Percentiles rank a stretch among this genome's conserved stretches.
Conservation (phyloP, 1,284 basidiomycete genomes). For the Ceratobasidium sp. region DNA sequence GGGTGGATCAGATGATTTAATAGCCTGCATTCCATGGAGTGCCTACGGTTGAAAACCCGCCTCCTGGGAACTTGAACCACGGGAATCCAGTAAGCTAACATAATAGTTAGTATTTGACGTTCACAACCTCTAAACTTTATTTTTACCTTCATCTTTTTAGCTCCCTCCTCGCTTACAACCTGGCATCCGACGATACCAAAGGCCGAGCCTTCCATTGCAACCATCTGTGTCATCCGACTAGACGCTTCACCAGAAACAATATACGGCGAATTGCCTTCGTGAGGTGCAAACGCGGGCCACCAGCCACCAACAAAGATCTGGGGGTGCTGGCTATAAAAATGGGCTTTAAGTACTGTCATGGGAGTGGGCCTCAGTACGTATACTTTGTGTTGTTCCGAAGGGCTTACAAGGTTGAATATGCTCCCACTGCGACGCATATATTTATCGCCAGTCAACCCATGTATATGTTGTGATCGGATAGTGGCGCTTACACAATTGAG, state of each 20-base stretch:
- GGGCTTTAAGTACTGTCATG: slow-evolving; percentile 19
- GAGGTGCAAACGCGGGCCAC: slow-evolving; percentile 24
- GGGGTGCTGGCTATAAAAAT: slow-evolving; percentile 31
- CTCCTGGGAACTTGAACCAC: slow-evolving; percentile 34
- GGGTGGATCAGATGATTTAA: background rate
- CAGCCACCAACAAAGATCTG: slow-evolving; percentile 29
- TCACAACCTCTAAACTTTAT: background rate
- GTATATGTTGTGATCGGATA: background rate
- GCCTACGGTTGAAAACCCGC: slow-evolving; percentile 25
- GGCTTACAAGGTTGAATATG: slow-evolving; percentile 22
- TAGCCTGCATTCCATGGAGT: background rate
- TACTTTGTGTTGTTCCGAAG: background rate
- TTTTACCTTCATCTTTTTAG: slow-evolving; percentile 29
- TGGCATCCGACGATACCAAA: slow-evolving; percentile 28
- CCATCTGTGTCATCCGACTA: slow-evolving; percentile 29
- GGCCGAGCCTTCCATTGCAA: slow-evolving; percentile 32
- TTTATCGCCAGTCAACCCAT: too few species aligned
- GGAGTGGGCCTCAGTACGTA: slow-evolving; percentile 1
- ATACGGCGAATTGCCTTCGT: slow-evolving; percentile 23
- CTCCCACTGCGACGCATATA: slow-evolving; percentile 16
- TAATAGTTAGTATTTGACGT: background rate
- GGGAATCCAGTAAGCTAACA: slow-evolving; percentile 20
- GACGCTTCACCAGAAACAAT: slow-evolving; percentile 29
- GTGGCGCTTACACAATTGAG: slow-evolving; percentile 52
- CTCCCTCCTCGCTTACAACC: slow-evolving; percentile 13